Base-by-base conservation (phyloP, 2,329 filamentous ascomycete genomes). In the Paecilomyces dactylethromorphus region DNA sequence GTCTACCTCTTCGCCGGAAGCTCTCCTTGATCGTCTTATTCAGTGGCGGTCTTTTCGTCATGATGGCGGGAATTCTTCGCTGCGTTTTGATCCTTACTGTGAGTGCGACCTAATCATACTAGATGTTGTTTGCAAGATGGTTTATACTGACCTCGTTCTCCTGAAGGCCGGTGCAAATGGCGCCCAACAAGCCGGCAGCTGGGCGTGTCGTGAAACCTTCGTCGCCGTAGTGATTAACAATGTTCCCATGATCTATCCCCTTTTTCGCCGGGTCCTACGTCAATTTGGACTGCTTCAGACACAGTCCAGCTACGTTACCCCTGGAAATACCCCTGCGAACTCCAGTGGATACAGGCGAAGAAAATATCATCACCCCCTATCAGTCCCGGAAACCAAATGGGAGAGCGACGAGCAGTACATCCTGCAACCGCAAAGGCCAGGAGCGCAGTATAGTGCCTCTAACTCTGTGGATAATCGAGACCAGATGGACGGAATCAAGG, bases 1-100 rank as follows among this genome's bases (percentile, higher is more conserved):
- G 76, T 6, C 72, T 86, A 5, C 74, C 71, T 10, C 73, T 76
- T n/a, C 68, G 72, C 5, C 82, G 81, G 63, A 87, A 86, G 64
- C 63, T 81, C 1, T 78, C 80, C 2, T 72, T 86, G 0, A 72
- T 83, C 1, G 60, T 83, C 5, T 73, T 87, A 15, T 86, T 85
- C 66, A 79, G 78, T 35, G 82, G 82, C 13, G 83, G 81, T 7
- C 64, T 81, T 15, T 84, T 86, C 63, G 79, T 84, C 53, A 84
- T 82, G 63, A 76, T 80, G 50, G 79, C 80, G 18, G 82, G 80
- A 3, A 78, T 84, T 58, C 70, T 86, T 8, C 81, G 83, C 50
- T 82, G 79, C 56, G 76, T 82, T 3, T 68, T 82, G 6, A 82
- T 84, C 53, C 58, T 82, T 29, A 78, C 71, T 2, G 74, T 76